Conservation (phyloP, 2,329 filamentous ascomycete species). For the Fusarium equiseti region DNA sequence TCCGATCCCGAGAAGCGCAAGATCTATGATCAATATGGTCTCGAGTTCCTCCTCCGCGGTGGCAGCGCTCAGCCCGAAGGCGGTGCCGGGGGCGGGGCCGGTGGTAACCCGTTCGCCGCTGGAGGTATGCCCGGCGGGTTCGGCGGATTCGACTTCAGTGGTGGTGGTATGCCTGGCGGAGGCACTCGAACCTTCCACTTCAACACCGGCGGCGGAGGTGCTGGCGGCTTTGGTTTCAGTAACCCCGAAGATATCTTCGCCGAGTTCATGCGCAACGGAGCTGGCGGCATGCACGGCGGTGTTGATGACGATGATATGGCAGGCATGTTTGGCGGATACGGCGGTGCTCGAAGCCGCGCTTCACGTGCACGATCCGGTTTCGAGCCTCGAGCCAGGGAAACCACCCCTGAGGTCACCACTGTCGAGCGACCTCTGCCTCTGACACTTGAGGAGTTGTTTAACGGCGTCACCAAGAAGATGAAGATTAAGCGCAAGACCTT, state of each 20-base stretch:
- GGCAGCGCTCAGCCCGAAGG: slow-evolving; percentile 76
- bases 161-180: slow-evolving; percentile 55
- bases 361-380: slow-evolving; percentile 58
- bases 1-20: slow-evolving; percentile 97
- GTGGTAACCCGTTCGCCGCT: slow-evolving; percentile 70
- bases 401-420: slow-evolving; percentile 87
- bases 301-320: slow-evolving; percentile 61
- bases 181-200: slow-evolving; percentile 73
- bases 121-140: slow-evolving; percentile 68
- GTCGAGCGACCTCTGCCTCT: slow-evolving; percentile 87
- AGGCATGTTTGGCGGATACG: slow-evolving; percentile 68
- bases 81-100: slow-evolving; percentile 61
- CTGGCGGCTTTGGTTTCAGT: slow-evolving; percentile 82
- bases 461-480: slow-evolving; percentile 93
- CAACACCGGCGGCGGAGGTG: slow-evolving; percentile 64
- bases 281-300: slow-evolving; percentile 58
- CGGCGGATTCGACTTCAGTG: slow-evolving; percentile 65
- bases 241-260: slow-evolving; percentile 87
- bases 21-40: slow-evolving; percentile 92
- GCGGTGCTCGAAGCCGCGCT: slow-evolving; percentile 56
- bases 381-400: slow-evolving; percentile 48
- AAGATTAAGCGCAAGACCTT: slow-evolving; percentile 98
- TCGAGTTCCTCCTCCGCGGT: slow-evolving; percentile 90
- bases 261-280: slow-evolving; percentile 76
- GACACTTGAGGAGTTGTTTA: slow-evolving; percentile 88